Evolutionary conservation across 2,329 filamentous ascomycete genomes (phyloP), one percentile per base, ranked within the genome.

Genomic region (Fusarium sp.): DNA sequence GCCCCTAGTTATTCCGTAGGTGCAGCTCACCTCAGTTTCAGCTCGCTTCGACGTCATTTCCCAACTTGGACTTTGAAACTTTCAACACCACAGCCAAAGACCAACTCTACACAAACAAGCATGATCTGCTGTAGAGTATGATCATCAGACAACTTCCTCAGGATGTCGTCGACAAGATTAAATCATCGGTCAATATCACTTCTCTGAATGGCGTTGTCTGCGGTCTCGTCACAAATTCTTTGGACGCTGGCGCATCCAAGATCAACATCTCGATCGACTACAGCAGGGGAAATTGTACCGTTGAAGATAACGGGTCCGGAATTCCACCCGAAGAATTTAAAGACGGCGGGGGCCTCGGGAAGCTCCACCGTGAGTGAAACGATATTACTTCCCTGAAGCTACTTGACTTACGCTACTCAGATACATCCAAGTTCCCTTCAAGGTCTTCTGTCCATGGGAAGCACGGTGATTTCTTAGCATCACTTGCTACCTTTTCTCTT

Each of bases 281-380:
- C 78, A 80, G 82, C 59, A 90, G 91, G 29, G 95, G 94, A 10
- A 90, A 88, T 73, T 97, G 95, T 80, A 86, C 87, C 0, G 88
- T 98, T 10, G 93, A 97, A 77, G 96, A 99, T 79, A 88, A 98
- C 81, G 96, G 96, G 3, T 63, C 84, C 21, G 96, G 96, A 1
- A 97, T 99, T 49, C 79, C 84, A 4, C 89, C 92, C 2, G 77
- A 80, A 4, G 95, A 98, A 73, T 98, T 98, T 75, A 78, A 78
- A n/a, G 84, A 88, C 6, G 80, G 82, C 49, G 94, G 94, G 9
- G 92, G 93, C 0, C 84, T 98, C 23, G 92, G 90, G 29, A 93
- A 91, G 81, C 83, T 89, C 56, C 89, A 96, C 79, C 89, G 93
- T 95, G 83, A 76, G 89, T 83, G 44, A 68, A 56, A 68, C 56